Conservation (phyloP, 371 early-diverging fungal species). For the Batrachochytrium dendrobatidis region DNA sequence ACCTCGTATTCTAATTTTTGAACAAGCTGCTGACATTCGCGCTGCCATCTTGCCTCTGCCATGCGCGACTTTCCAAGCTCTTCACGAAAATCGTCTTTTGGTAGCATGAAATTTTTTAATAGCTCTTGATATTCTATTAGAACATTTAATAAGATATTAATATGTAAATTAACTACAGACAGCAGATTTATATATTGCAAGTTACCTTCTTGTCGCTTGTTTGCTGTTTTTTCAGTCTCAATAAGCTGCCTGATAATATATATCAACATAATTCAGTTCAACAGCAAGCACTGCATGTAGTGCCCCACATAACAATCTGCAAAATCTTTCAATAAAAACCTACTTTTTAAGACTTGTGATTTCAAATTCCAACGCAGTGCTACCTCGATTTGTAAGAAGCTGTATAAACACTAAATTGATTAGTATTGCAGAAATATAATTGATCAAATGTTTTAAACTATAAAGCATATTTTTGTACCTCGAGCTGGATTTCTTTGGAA, state of each 20-base stretch:
- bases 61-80: slow-evolving; percentile 27
- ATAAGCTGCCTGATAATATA: slow-evolving; percentile 25
- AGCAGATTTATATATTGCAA: background rate
- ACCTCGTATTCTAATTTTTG: slow-evolving; percentile 37
- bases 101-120: slow-evolving; percentile 32
- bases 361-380: slow-evolving; percentile 37
- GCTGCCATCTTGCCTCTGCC: slow-evolving; percentile 35
- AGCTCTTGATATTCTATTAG: slow-evolving; percentile 32
- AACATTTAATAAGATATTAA: background rate
- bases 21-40: slow-evolving; percentile 39
- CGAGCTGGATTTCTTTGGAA: slow-evolving; percentile 21
- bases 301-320: background rate
- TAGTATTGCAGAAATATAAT: background rate
- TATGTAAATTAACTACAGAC: background rate
- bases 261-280: background rate
- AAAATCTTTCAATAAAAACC: slow-evolving; percentile 14
- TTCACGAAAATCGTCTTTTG: slow-evolving; percentile 30
- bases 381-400: slow-evolving; percentile 18
- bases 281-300: background rate
- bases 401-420: slow-evolving; percentile 1
- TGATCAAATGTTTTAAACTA: background rate
- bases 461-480: slow-evolving; percentile 9
- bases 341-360: slow-evolving; percentile 34
- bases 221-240: slow-evolving; percentile 31
- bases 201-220: slow-evolving; percentile 34